A percentile compares a stretch with the other conserved stretches of the same genome.
Conservation (phyloP, 306 rosid species). For the Acacia acuminata region DNA sequence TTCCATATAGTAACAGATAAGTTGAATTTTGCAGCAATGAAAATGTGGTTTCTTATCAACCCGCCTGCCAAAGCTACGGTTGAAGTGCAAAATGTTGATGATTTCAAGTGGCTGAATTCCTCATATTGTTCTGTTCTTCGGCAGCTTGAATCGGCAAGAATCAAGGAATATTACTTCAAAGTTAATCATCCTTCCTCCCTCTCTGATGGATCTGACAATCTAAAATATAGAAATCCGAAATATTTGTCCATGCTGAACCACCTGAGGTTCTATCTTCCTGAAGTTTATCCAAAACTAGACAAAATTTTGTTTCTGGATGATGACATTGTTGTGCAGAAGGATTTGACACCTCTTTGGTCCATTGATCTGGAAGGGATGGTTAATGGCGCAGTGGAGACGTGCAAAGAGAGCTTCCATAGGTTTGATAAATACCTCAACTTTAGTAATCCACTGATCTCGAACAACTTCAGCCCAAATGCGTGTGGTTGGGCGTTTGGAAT, state of each 20-base stretch:
- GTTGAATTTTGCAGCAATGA: slow-evolving; percentile 87
- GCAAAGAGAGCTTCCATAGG: slow-evolving; percentile 98
- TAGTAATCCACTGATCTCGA: slow-evolving; percentile 79
- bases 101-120: slow-evolving; percentile 96
- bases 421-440: slow-evolving; percentile 97
- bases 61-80: slow-evolving; percentile 74
- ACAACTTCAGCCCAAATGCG: slow-evolving; percentile 84
- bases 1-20: slow-evolving; percentile 94
- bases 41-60: slow-evolving; percentile 91
- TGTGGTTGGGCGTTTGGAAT: slow-evolving; percentile 99
- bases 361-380: slow-evolving; percentile 87
- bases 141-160: slow-evolving; percentile 89
- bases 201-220: slow-evolving; percentile 79
- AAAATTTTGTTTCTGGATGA: slow-evolving; percentile 93
- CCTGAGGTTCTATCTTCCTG: slow-evolving; percentile 93
- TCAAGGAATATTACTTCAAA: slow-evolving; percentile 94
- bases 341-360: slow-evolving; percentile 89
- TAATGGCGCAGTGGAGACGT: slow-evolving; percentile 99
- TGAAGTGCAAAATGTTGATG: slow-evolving; percentile 86
- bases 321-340: slow-evolving; percentile 96
- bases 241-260: slow-evolving; percentile 94
- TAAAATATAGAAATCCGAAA: slow-evolving; percentile 93
- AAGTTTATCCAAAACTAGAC: slow-evolving; percentile 90
- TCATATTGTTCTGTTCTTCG: slow-evolving; percentile 95
- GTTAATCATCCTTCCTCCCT: slow-evolving; percentile 89